Percentiles rank a stretch among this genome's conserved stretches.
Conservation (phyloP, 2,329 filamentous ascomycete species). For the Penicillium sp. region DNA sequence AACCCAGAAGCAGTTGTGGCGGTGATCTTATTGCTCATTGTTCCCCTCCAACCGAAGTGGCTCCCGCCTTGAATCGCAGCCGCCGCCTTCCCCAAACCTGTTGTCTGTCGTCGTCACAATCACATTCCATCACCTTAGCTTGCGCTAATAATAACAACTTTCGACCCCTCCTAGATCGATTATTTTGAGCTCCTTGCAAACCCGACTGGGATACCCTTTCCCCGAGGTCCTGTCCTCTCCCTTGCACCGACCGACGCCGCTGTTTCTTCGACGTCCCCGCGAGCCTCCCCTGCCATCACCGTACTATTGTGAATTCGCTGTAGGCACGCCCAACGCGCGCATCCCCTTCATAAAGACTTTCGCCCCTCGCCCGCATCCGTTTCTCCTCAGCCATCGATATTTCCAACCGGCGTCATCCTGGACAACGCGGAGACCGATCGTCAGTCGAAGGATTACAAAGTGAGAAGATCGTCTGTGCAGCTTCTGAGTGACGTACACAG, state of each 20-base stretch:
- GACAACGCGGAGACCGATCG: background rate
- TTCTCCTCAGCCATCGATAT: background rate
- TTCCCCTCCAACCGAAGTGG: background rate
- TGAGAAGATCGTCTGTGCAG: slow-evolving; percentile 3
- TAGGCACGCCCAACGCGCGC: slow-evolving; percentile 28
- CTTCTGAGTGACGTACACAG: slow-evolving; percentile 6
- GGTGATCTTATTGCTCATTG: slow-evolving; percentile 11
- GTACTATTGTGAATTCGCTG: slow-evolving; percentile 18
- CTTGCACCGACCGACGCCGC: slow-evolving; percentile 14
- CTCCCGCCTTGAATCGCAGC: slow-evolving; percentile 22
- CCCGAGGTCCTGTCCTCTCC: slow-evolving; percentile 16
- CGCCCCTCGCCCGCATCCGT: background rate
- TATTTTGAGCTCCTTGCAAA: slow-evolving; percentile 9
- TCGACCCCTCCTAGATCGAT: slow-evolving; percentile 17
- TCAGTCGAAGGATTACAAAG: slow-evolving; percentile 1
- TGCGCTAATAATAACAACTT: slow-evolving; percentile 17
- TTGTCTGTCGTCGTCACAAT: slow-evolving; percentile 17
- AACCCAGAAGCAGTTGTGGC: slow-evolving; percentile 1
- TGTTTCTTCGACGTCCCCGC: slow-evolving; percentile 8
- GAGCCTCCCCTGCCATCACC: slow-evolving; percentile 26
- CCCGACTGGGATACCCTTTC: slow-evolving; percentile 5
- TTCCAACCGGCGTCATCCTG: background rate
- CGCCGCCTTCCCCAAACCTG: slow-evolving; percentile 17
- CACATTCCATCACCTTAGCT: slow-evolving; percentile 18
- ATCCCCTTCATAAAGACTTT: slow-evolving; percentile 20